phyloP scores from a whole-genome alignment of 257 asterid genomes.

The Primulina huaijiensis region DNA sequence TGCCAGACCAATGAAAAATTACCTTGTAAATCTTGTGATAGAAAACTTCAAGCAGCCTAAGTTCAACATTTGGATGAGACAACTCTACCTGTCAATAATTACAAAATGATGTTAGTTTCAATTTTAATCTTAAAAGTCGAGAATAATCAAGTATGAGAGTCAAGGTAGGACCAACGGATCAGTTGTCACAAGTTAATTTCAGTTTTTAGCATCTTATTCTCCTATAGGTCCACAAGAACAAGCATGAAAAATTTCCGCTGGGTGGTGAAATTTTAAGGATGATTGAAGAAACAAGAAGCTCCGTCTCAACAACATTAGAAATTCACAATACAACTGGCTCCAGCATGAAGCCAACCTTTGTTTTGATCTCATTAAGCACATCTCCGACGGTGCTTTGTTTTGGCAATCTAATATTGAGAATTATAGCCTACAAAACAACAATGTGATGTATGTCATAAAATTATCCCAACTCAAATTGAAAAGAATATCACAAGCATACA shows the following conservation, averaged over 20 bases:
- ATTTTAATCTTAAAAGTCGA: not conserved
- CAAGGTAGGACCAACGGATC: not conserved
- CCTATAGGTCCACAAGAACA: not conserved
- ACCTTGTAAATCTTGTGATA: constrained; percentile 70
- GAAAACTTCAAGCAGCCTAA: constrained; percentile 65
- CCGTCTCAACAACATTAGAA: not conserved
- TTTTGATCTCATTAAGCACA: constrained; percentile 91
- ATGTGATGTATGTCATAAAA: not conserved
- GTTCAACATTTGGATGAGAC: constrained; percentile 64
- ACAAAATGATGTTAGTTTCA: constrained; percentile 24
- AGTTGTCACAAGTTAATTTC: not conserved
- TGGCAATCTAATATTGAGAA: constrained; percentile 85
- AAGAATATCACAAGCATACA: constrained; percentile 4
- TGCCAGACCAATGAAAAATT: constrained; percentile 21
- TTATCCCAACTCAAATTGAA: not conserved
- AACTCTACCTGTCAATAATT: constrained; percentile 47
- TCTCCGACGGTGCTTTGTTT: constrained; percentile 94
- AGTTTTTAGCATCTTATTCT: not conserved
- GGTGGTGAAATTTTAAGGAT: not conserved
- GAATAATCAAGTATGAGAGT: not conserved
- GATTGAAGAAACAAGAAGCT: not conserved
- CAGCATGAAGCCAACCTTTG: constrained; percentile 50
- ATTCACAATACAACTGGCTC: not conserved
- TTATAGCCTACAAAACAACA: constrained; percentile 51
- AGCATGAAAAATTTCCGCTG: not conserved